Evolutionary conservation across 345 rosid genomes (phyloP).

Genomic region (Gossypium turneri): DNA sequence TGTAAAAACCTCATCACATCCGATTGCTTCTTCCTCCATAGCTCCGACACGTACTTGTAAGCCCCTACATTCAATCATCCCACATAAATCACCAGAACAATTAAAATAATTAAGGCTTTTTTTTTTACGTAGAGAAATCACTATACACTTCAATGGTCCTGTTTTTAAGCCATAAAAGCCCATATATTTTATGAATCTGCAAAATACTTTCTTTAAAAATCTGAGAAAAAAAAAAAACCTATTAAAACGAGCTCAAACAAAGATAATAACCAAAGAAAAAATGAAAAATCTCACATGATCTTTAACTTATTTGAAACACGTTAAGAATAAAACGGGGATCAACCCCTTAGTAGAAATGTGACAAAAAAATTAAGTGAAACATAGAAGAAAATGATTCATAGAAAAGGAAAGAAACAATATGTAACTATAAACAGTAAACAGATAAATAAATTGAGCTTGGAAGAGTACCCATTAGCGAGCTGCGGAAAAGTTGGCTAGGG

Average conservation of each 20-base stretch:
- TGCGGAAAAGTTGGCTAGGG: neutral
- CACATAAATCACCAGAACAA: neutral
- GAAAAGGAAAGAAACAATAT: neutral
- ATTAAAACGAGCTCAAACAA: neutral
- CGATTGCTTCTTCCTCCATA: constrained; percentile 99
- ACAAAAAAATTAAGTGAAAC: too few relatives aligned
- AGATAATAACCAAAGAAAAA: neutral
- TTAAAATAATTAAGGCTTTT: neutral
- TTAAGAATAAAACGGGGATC: too few relatives aligned
- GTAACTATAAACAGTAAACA: neutral
- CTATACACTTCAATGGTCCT: neutral
- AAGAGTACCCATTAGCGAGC: constrained; percentile 4
- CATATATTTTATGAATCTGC: neutral
- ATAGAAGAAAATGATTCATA: neutral
- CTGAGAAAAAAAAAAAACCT: neutral
- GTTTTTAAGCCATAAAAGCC: neutral
- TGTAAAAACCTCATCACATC: constrained; percentile 97
- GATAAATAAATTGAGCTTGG: neutral
- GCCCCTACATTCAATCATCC: constrained; percentile 47
- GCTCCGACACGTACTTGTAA: constrained; percentile 92
- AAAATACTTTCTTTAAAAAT: too few relatives aligned
- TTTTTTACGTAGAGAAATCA: too few relatives aligned
- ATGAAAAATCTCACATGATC: too few relatives aligned
- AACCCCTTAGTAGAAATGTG: too few relatives aligned
- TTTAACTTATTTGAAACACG: too few relatives aligned